These are phyloP conservation scores for Parastagonospora nodorum DNA, from an alignment of 2,329 filamentous ascomycete species.

Conservation along the genomic window DNA sequence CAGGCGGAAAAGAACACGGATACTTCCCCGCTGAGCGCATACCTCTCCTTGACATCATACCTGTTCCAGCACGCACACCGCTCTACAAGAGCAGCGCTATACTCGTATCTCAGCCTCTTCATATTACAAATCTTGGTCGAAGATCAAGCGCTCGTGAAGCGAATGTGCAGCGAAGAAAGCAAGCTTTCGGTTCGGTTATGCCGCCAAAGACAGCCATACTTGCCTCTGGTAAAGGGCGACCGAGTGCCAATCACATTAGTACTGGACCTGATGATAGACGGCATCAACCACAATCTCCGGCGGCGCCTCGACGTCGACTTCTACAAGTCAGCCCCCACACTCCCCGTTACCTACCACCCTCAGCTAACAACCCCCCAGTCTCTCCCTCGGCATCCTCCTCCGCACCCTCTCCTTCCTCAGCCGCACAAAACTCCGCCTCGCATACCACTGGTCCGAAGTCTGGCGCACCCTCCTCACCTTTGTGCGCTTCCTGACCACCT, in stretches of 20 bases:
- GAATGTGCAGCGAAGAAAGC: slow-evolving; percentile 79
- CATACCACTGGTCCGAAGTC: slow-evolving; percentile 94
- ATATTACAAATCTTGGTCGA: slow-evolving; percentile 86
- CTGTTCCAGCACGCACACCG: slow-evolving; percentile 91
- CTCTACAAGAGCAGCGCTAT: slow-evolving; percentile 75
- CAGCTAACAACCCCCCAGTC: slow-evolving; percentile 48
- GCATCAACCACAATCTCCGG: slow-evolving; percentile 90
- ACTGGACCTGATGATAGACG: slow-evolving; percentile 86
- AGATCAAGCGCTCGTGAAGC: slow-evolving; percentile 80
- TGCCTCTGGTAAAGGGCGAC: slow-evolving; percentile 75
- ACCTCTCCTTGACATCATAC: slow-evolving; percentile 89
- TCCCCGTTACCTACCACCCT: neutral
- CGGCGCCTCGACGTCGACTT: slow-evolving; percentile 82
- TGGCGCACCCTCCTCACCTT: slow-evolving; percentile 89
- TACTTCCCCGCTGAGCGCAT: slow-evolving; percentile 77
- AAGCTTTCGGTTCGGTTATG: slow-evolving; percentile 80
- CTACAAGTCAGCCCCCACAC: slow-evolving; percentile 62
- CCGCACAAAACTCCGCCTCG: slow-evolving; percentile 76
- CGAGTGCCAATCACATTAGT: slow-evolving; percentile 76
- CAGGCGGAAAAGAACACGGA: slow-evolving; percentile 64
- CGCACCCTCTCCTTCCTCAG: slow-evolving; percentile 84
- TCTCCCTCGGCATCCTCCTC: slow-evolving; percentile 80
- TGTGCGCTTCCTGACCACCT: slow-evolving; percentile 87
- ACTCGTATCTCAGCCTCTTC: slow-evolving; percentile 84
- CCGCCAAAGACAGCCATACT: slow-evolving; percentile 83